Conservation (phyloP, 148 eudicot genomes). For the Rhododendron molle region DNA sequence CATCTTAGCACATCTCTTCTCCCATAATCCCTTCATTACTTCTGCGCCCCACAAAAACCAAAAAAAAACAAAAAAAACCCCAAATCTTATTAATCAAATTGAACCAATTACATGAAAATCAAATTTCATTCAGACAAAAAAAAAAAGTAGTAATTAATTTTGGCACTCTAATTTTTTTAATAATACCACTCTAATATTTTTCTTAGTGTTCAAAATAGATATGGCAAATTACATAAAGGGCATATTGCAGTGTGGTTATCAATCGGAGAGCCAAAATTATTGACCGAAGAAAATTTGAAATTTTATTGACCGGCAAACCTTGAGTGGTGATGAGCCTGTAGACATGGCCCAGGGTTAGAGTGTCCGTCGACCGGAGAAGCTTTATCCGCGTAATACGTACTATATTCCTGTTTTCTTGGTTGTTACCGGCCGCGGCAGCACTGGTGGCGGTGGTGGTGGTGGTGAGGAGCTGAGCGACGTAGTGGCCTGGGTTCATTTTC, state of each 20-base stretch:
- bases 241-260: too few species aligned
- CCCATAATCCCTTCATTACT: slow-evolving; percentile 88
- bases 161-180: too few species aligned
- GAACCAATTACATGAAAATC: neutral
- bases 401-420: slow-evolving; percentile 19
- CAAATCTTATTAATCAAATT: neutral
- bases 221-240: too few species aligned
- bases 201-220: too few species aligned
- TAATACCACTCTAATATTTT: too few species aligned
- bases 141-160: neutral
- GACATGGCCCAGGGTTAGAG: slow-evolving; percentile 75
- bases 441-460: slow-evolving; percentile 51
- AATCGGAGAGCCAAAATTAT: too few species aligned
- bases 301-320: slow-evolving; percentile 37
- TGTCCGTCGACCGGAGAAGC: slow-evolving; percentile 78
- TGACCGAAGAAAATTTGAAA: neutral
- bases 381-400: slow-evolving; percentile 75
- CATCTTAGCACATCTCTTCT: slow-evolving; percentile 79
- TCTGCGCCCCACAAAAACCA: slow-evolving; percentile 42
- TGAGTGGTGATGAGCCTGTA: slow-evolving; percentile 79
- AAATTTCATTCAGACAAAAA: neutral
- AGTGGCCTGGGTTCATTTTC: slow-evolving; percentile 84
- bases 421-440: slow-evolving; percentile 2
- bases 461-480: slow-evolving; percentile 89
- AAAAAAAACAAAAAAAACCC: too few species aligned